phyloP scores from a whole-genome alignment of 768 basidiomycete species.

The Agrocybe pediades region DNA sequence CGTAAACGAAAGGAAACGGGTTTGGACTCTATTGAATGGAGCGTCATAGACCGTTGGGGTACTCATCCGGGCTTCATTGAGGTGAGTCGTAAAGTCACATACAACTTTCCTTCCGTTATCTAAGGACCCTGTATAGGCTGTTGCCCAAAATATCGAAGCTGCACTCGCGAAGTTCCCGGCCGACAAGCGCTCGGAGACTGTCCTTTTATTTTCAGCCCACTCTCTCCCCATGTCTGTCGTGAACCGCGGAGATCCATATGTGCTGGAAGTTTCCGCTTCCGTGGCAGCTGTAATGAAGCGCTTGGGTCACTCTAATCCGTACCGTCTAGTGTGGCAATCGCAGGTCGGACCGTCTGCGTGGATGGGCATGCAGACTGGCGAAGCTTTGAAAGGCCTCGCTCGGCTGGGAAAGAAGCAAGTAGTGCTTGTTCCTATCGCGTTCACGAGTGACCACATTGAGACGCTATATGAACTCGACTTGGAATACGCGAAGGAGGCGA shows the following conservation, averaged over 20 bases:
- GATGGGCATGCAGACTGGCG: slow-evolving; percentile 97
- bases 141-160: slow-evolving; percentile 85
- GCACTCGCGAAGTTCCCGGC: slow-evolving; percentile 80
- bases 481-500: slow-evolving; percentile 90
- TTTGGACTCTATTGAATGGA: slow-evolving; percentile 82
- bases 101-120: slow-evolving; percentile 1
- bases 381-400: slow-evolving; percentile 86
- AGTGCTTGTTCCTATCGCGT: slow-evolving; percentile 92
- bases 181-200: slow-evolving; percentile 69
- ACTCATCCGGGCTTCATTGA: slow-evolving; percentile 94
- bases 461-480: slow-evolving; percentile 95
- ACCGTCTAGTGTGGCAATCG: slow-evolving; percentile 96
- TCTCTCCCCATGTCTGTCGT: slow-evolving; percentile 98
- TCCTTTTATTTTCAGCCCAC: slow-evolving; percentile 95
- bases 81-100: slow-evolving; percentile 47
- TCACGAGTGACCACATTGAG: slow-evolving; percentile 99
- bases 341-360: slow-evolving; percentile 97
- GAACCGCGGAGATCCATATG: slow-evolving; percentile 97
- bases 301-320: slow-evolving; percentile 79
- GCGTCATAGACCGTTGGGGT: slow-evolving; percentile 98
- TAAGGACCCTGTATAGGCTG: slow-evolving; percentile 56
- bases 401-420: slow-evolving; percentile 74
- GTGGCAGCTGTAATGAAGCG: slow-evolving; percentile 93
- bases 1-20: slow-evolving; percentile 63
- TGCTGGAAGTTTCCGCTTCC: slow-evolving; percentile 92